phyloP scores from a whole-genome alignment of 2,329 filamentous ascomycete genomes.

The Zymoseptoria passerinii region DNA sequence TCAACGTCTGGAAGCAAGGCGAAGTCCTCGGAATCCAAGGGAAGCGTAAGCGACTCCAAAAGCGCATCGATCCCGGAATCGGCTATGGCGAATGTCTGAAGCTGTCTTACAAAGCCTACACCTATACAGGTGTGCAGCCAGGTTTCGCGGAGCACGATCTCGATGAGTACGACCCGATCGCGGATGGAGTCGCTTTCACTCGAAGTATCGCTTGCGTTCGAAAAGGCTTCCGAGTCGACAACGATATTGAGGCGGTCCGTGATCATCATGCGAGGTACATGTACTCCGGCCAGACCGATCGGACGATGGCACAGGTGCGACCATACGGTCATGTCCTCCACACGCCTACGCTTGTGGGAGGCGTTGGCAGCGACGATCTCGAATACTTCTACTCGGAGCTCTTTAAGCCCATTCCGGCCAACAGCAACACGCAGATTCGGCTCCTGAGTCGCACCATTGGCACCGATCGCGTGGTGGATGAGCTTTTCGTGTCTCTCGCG shows the following conservation, averaged over 20 bases:
- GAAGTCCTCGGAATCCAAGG: slow-evolving; percentile 47
- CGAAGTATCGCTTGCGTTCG: slow-evolving; percentile 53
- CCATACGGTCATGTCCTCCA: slow-evolving; percentile 35
- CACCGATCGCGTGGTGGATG: slow-evolving; percentile 52
- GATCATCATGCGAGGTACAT: slow-evolving; percentile 29
- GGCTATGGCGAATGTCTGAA: slow-evolving; percentile 42
- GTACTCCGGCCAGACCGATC: slow-evolving; percentile 29
- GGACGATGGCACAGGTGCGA: slow-evolving; percentile 32
- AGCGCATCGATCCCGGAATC: slow-evolving; percentile 43
- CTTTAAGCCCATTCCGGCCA: slow-evolving; percentile 46
- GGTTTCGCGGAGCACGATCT: slow-evolving; percentile 66
- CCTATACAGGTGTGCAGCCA: slow-evolving; percentile 48
- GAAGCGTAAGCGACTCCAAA: slow-evolving; percentile 42
- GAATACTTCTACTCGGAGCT: slow-evolving; percentile 48
- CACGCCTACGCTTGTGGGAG: slow-evolving; percentile 41
- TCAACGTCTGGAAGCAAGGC: slow-evolving; percentile 43
- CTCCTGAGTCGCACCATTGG: slow-evolving; percentile 52
- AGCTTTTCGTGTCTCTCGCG: slow-evolving; percentile 49
- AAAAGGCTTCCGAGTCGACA: slow-evolving; percentile 49
- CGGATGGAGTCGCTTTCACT: slow-evolving; percentile 60
- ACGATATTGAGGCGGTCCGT: slow-evolving; percentile 38
- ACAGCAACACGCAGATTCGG: slow-evolving; percentile 41
- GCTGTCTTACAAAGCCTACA: slow-evolving; percentile 42
- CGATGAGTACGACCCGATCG: slow-evolving; percentile 57
- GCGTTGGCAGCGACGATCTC: slow-evolving; percentile 36